A percentile compares a stretch with the other conserved stretches of the same genome.
These are phyloP conservation scores for Phoma sp. DNA, from an alignment of 2,329 filamentous ascomycete genomes.

Conservation along the genomic window DNA sequence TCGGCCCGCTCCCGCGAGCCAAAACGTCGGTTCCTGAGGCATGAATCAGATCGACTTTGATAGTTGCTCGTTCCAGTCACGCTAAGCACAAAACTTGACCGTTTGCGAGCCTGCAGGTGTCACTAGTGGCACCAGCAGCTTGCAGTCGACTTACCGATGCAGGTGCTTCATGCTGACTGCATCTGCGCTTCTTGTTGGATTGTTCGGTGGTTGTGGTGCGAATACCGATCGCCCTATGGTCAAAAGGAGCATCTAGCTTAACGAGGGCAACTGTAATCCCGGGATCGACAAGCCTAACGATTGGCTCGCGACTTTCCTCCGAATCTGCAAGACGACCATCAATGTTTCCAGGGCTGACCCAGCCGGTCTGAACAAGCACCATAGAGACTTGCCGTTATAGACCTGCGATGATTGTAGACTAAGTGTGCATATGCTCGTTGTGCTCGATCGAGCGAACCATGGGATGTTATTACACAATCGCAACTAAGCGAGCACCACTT, in stretches of 20 bases:
- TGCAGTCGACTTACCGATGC: not conserved
- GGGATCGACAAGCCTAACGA: not conserved
- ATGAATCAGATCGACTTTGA: conserved; percentile 7
- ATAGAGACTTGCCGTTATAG: too few relatives aligned
- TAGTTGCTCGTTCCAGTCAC: not conserved
- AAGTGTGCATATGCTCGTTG: not conserved
- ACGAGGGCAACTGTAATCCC: not conserved
- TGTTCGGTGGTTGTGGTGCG: not conserved
- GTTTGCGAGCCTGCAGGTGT: not conserved
- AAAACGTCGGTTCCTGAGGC: conserved; percentile 19
- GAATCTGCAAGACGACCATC: not conserved
- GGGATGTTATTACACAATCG: not conserved
- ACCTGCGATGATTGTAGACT: too few relatives aligned
- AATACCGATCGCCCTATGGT: not conserved
- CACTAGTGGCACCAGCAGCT: not conserved
- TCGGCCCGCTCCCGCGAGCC: conserved; percentile 21
- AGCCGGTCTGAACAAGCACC: too few relatives aligned
- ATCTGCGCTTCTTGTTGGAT: not conserved
- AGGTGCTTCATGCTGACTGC: not conserved
- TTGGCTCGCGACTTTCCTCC: conserved; percentile 5
- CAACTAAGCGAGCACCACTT: not conserved
- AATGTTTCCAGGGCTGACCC: not conserved
- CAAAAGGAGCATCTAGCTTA: not conserved
- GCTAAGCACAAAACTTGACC: not conserved
- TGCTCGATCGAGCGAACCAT: not conserved